Conservation (phyloP, 108 stramenopile species). For the Chaetoceros tenuissimus region DNA sequence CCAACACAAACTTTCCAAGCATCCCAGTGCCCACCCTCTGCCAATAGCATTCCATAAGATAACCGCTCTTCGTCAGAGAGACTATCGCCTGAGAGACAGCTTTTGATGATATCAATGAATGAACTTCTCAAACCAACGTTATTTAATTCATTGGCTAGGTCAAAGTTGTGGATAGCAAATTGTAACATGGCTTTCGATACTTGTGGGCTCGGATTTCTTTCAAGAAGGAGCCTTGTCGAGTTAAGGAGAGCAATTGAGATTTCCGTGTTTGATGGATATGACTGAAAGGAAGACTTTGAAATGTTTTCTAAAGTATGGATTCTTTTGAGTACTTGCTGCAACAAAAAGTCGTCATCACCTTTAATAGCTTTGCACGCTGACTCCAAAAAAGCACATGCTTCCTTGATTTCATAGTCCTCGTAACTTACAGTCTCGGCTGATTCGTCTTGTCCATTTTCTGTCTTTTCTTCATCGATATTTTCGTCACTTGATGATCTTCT, state of each 20-base stretch:
- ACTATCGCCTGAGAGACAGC: constrained; percentile 26
- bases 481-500: too few relatives aligned
- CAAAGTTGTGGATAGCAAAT: constrained; percentile 19
- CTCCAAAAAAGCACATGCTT: not conserved
- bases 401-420: too few relatives aligned
- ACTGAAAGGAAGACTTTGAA: not conserved
- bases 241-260: not conserved
- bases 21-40: constrained; percentile 40
- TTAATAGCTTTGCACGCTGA: not conserved
- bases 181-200: constrained; percentile 41
- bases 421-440: too few relatives aligned
- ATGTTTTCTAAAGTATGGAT: not conserved
- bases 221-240: not conserved
- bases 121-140: constrained; percentile 19
- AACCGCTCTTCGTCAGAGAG: constrained; percentile 30
- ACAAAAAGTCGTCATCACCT: not conserved
- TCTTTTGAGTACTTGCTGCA: not conserved
- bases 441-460: too few relatives aligned
- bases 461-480: too few relatives aligned
- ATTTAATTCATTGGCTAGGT: constrained; percentile 10
- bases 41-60: constrained; percentile 25
- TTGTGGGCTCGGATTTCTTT: too few relatives aligned
- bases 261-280: not conserved
- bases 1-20: constrained; percentile 39
- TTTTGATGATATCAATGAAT: not conserved